phyloP scores from a whole-genome alignment of 2,329 filamentous ascomycete genomes.

The Huntiella bhutanensis region DNA sequence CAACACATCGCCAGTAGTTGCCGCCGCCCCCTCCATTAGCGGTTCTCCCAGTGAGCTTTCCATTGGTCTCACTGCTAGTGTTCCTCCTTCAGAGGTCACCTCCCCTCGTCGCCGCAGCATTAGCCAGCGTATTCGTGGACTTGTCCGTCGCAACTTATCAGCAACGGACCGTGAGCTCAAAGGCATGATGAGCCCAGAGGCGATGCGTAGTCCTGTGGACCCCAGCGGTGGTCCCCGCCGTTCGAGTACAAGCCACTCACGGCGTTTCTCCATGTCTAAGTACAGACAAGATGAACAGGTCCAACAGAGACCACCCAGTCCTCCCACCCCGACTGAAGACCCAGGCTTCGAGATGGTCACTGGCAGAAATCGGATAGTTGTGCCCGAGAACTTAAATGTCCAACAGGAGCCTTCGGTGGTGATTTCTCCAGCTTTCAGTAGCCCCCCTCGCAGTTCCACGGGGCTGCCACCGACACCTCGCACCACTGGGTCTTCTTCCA shows the following conservation, averaged over 20 bases:
- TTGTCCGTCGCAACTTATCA: not conserved
- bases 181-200: constrained; percentile 2
- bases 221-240: no score
- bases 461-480: no score
- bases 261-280: not conserved
- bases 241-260: not conserved
- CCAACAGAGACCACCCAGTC: not conserved
- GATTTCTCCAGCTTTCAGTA: no score
- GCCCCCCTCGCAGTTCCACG: no score
- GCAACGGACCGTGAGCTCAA: not conserved
- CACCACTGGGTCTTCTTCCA: no score
- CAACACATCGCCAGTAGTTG: not conserved
- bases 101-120: constrained; percentile 1
- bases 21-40: not conserved
- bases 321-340: not conserved
- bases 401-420: no score
- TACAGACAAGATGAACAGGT: not conserved
- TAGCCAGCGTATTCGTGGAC: not conserved
- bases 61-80: not conserved
- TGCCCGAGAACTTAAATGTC: no score
- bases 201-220: not conserved
- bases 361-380: not conserved
- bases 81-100: not conserved
- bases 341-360: not conserved
- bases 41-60: constrained; percentile 1